These are phyloP conservation scores for Chalciporus sp. DNA, from an alignment of 1,284 basidiomycete species.

Conservation along the genomic window DNA sequence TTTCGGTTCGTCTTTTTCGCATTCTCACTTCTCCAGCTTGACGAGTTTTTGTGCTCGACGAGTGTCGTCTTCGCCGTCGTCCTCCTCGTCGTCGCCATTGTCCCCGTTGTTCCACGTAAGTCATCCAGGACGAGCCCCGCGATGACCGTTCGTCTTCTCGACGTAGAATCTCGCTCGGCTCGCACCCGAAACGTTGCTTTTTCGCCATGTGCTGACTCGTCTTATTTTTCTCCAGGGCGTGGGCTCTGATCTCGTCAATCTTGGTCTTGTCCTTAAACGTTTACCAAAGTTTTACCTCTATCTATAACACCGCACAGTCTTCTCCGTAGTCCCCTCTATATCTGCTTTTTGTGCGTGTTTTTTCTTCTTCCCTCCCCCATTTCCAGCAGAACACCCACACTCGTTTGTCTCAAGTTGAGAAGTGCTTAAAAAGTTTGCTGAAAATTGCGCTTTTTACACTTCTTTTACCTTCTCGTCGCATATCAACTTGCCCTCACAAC, in stretches of 20 bases:
- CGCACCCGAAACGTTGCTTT: neutral
- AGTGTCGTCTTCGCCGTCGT: constrained; percentile 24
- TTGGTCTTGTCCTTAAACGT: constrained; percentile 39
- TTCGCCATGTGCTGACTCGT: constrained; percentile 7
- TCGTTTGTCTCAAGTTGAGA: constrained; percentile 32
- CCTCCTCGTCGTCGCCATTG: constrained; percentile 24
- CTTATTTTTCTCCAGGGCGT: constrained; percentile 24
- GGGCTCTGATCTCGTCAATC: constrained; percentile 42
- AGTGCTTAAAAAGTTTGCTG: constrained; percentile 31
- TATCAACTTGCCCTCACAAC: constrained; percentile 27
- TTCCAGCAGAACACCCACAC: constrained; percentile 24
- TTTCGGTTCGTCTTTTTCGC: constrained; percentile 22
- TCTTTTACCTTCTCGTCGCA: constrained; percentile 27
- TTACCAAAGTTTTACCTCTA: constrained; percentile 41
- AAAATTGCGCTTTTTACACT: constrained; percentile 32
- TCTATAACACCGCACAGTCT: constrained; percentile 47
- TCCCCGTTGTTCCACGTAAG: constrained; percentile 30
- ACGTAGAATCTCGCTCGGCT: neutral
- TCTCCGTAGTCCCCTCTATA: constrained; percentile 27
- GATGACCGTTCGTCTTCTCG: neutral
- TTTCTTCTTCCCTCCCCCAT: constrained; percentile 35
- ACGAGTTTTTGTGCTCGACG: constrained; percentile 27
- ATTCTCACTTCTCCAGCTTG: constrained; percentile 22
- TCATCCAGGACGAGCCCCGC: neutral
- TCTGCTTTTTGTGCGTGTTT: constrained; percentile 55